A percentile compares a stretch with the other conserved stretches of the same genome.
Conservation (phyloP, 352 stramenopile species). For the Phytophthora fragariae region DNA sequence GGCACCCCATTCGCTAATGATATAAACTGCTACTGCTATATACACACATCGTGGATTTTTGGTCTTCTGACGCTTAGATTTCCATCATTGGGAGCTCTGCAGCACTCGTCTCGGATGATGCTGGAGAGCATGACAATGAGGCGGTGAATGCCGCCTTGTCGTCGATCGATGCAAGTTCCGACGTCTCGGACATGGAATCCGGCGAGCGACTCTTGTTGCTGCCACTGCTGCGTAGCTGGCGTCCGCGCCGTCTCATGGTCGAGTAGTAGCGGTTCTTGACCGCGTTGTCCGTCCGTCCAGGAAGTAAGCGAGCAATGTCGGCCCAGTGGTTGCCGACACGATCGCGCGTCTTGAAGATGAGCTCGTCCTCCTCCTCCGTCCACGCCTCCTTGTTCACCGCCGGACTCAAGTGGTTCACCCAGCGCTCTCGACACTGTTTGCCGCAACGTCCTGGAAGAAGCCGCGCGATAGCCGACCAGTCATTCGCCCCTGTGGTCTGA, state of each 20-base stretch:
- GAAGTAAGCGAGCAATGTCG: slow-evolving; percentile 96
- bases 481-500: slow-evolving; percentile 61
- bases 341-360: slow-evolving; percentile 81
- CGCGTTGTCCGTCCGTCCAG: slow-evolving; percentile 95
- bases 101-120: slow-evolving; percentile 33
- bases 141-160: slow-evolving; percentile 23
- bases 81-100: slow-evolving; percentile 20
- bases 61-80: slow-evolving; percentile 1
- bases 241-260: slow-evolving; percentile 72
- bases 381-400: slow-evolving; percentile 95
- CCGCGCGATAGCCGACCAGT: slow-evolving; percentile 95
- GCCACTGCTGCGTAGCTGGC: slow-evolving; percentile 52
- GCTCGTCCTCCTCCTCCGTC: slow-evolving; percentile 92
- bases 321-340: slow-evolving; percentile 97
- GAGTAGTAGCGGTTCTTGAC: slow-evolving; percentile 97
- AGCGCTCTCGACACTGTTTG: slow-evolving; percentile 97
- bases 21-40: slow-evolving; percentile 13
- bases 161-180: slow-evolving; percentile 12
- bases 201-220: slow-evolving; percentile 25
- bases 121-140: slow-evolving; percentile 21
- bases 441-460: slow-evolving; percentile 94
- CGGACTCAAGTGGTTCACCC: slow-evolving; percentile 97
- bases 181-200: slow-evolving; percentile 34
- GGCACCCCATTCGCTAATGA: slow-evolving; percentile 1
- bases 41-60: not conserved